Conservation (phyloP, 805 yeast species). For the Sugiyamaella marilandica region DNA sequence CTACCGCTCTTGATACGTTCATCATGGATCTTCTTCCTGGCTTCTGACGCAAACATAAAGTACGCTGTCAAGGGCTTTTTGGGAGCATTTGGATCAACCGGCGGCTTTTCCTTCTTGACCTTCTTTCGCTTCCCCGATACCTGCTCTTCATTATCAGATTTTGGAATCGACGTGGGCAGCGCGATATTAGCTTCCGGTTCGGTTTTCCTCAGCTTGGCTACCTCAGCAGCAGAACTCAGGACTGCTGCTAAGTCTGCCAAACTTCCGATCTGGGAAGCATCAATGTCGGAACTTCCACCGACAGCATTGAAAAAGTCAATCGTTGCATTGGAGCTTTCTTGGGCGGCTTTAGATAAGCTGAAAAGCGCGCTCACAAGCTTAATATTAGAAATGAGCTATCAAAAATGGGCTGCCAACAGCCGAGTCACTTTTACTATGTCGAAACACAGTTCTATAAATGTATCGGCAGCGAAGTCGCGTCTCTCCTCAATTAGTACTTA, state of each 20-base stretch:
- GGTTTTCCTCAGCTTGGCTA: constrained; percentile 19
- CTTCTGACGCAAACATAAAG: constrained; percentile 70
- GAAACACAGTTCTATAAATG: not conserved
- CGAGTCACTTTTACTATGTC: not conserved
- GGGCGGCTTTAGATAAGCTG: constrained; percentile 81
- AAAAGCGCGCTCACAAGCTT: constrained; percentile 73
- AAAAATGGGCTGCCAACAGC: not conserved
- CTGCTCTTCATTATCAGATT: constrained; percentile 20
- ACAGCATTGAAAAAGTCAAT: constrained; percentile 65
- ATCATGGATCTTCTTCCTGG: constrained; percentile 64
- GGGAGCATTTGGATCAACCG: constrained; percentile 88
- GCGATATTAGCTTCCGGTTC: constrained; percentile 18
- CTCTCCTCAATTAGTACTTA: constrained; percentile 21
- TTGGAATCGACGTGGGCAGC: constrained; percentile 21
- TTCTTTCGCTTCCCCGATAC: constrained; percentile 28
- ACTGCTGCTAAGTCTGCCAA: not conserved
- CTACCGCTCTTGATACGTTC: constrained; percentile 58
- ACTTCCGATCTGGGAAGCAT: constrained; percentile 43
- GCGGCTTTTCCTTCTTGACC: constrained; percentile 46
- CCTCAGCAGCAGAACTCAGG: constrained; percentile 27
- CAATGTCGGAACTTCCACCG: constrained; percentile 24
- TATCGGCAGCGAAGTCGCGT: not conserved
- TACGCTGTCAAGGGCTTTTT: constrained; percentile 88
- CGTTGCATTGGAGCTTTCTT: constrained; percentile 75
- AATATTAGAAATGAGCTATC: too few relatives aligned